Evolutionary conservation across 2,329 filamentous ascomycete genomes (phyloP).

Genomic region (Penicillium sp.): DNA sequence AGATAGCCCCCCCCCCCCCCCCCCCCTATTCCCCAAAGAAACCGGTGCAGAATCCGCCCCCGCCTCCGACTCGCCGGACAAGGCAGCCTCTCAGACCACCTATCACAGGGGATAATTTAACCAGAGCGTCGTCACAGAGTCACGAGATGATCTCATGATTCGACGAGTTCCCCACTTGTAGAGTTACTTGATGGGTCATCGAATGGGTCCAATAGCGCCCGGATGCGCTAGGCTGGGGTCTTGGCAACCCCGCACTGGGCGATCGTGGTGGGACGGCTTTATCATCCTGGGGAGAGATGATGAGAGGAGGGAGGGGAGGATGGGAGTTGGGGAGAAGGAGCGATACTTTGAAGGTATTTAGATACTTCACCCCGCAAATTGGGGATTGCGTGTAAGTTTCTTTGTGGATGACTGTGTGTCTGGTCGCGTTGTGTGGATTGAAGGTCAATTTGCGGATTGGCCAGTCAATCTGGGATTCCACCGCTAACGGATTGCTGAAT

Average conservation of each 20-base stretch:
- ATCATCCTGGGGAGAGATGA: not conserved
- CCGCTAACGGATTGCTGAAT: too few species aligned
- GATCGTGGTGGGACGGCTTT: conserved; percentile 13
- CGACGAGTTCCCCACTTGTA: not conserved
- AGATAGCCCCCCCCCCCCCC: conserved; percentile 7
- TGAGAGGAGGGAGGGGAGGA: not conserved
- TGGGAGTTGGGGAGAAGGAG: too few species aligned
- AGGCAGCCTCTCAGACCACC: conserved; percentile 13
- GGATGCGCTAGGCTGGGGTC: conserved; percentile 15
- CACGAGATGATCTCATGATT: conserved; percentile 26
- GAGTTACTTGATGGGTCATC: not conserved
- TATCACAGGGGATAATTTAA: conserved; percentile 25
- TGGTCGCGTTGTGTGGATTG: too few species aligned
- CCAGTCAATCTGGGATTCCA: too few species aligned
- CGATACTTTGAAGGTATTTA: not conserved
- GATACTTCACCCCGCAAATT: not conserved
- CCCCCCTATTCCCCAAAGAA: conserved; percentile 8
- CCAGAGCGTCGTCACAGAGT: conserved; percentile 22
- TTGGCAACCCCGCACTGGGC: conserved; percentile 31
- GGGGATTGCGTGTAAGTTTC: too few species aligned
- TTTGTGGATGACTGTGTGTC: too few species aligned
- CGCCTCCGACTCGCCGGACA: conserved; percentile 6
- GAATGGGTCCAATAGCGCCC: conserved; percentile 8
- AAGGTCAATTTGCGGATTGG: too few species aligned
- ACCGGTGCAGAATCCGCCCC: conserved; percentile 17